Evolutionary conservation across 148 eudicot species (phyloP).

Genomic region (Nepenthes gracilis): DNA sequence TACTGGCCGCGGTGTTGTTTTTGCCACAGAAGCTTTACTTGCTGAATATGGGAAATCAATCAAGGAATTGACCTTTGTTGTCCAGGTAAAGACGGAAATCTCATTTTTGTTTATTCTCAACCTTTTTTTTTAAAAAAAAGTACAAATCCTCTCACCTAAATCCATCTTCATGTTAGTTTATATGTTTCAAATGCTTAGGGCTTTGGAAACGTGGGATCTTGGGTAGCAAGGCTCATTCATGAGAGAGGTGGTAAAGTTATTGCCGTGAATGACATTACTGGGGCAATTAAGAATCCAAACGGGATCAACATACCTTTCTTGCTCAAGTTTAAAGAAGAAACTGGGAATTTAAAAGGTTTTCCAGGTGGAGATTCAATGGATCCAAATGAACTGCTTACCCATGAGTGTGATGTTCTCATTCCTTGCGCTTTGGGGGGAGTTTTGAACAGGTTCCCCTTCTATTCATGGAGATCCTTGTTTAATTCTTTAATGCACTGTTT

Average conservation of each 20-base stretch:
- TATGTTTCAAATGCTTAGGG: not conserved
- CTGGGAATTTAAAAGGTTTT: not conserved
- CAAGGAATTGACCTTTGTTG: not conserved
- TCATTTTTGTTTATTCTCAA: not conserved
- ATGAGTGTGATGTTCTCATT: constrained; percentile 1
- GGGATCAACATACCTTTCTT: not conserved
- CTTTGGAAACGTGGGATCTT: constrained; percentile 55
- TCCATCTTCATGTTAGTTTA: not conserved
- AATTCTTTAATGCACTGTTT: not conserved
- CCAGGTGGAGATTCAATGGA: not conserved
- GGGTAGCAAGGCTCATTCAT: constrained; percentile 55
- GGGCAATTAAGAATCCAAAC: constrained; percentile 25
- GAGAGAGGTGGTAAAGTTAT: constrained; percentile 58
- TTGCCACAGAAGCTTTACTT: constrained; percentile 10
- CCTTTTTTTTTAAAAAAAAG: too few species aligned
- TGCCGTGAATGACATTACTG: constrained; percentile 66
- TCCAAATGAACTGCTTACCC: not conserved
- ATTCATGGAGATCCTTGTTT: not conserved
- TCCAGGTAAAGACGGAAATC: not conserved
- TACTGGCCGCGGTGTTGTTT: constrained; percentile 11
- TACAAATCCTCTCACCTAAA: not conserved
- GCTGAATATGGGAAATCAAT: constrained; percentile 4
- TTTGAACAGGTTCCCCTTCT: not conserved
- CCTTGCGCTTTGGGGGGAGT: not conserved
- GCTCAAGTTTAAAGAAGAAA: not conserved